These are phyloP conservation scores for Polychytrium aggregatum DNA, from an alignment of 192 early-diverging fungal genomes.

Conservation along the genomic window DNA sequence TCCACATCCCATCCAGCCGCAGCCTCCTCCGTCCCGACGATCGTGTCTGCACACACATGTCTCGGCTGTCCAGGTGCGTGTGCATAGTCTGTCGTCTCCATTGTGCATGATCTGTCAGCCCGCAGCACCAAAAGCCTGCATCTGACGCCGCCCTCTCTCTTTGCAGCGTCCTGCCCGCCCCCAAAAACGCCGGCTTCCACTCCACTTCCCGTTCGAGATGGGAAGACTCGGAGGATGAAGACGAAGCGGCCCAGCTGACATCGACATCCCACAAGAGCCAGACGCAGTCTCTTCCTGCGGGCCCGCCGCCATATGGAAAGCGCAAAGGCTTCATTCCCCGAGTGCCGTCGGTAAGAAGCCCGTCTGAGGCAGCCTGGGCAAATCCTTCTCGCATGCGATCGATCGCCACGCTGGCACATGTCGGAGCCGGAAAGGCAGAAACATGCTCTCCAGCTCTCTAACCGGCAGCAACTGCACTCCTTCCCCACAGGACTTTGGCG, in stretches of 20 bases:
- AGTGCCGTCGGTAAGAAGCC: conserved; percentile 31
- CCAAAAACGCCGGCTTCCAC: no score
- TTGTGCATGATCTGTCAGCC: no score
- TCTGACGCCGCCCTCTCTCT: no score
- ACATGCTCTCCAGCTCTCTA: not conserved
- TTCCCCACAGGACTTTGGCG: conserved; percentile 77
- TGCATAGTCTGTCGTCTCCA: no score
- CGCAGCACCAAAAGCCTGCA: no score
- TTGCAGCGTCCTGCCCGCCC: no score
- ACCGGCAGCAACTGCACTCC: not conserved
- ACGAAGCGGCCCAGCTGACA: not conserved
- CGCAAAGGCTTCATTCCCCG: conserved; percentile 71
- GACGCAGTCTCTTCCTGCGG: conserved; percentile 3
- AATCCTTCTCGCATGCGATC: not conserved
- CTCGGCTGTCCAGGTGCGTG: no score
- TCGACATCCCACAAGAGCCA: no score
- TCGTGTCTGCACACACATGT: no score
- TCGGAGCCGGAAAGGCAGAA: not conserved
- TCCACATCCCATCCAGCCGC: no score
- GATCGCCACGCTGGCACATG: not conserved
- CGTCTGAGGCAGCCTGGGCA: not conserved
- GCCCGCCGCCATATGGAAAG: conserved; percentile 67
- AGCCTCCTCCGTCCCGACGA: no score
- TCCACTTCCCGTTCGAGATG: no score
- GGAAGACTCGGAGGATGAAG: conserved; percentile 21